Evolutionary conservation across 805 yeast species (phyloP).

Genomic region (Starmerella lactis-condensi): DNA sequence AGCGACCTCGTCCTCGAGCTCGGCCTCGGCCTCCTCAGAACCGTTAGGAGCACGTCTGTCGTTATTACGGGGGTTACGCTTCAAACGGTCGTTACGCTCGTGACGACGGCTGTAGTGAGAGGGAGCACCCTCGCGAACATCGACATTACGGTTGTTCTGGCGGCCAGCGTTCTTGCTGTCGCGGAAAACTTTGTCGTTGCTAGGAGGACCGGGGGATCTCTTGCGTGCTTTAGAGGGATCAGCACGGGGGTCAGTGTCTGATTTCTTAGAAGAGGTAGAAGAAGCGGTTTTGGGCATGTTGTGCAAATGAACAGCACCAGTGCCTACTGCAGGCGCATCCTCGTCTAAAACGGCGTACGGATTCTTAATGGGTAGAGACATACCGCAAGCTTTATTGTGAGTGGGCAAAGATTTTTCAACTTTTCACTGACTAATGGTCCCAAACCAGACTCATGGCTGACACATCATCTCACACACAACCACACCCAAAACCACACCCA

Average conservation of each 20-base stretch:
- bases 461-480: too few relatives aligned
- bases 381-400: not conserved
- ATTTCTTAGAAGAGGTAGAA: slow-evolving; percentile 69
- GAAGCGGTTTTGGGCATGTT: slow-evolving; percentile 35
- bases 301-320: slow-evolving; percentile 13
- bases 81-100: slow-evolving; percentile 60
- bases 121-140: slow-evolving; percentile 32
- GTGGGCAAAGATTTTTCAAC: slow-evolving; percentile 8
- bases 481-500: too few relatives aligned
- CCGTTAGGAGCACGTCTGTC: slow-evolving; percentile 67
- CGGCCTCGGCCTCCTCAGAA: slow-evolving; percentile 69
- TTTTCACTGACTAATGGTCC: too few relatives aligned
- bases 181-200: slow-evolving; percentile 76
- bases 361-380: slow-evolving; percentile 16
- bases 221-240: slow-evolving; percentile 46
- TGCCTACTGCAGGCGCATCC: slow-evolving; percentile 11
- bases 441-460: too few relatives aligned
- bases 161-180: slow-evolving; percentile 51
- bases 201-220: slow-evolving; percentile 34
- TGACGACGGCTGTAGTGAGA: slow-evolving; percentile 36
- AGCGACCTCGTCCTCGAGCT: slow-evolving; percentile 43
- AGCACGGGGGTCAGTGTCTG: slow-evolving; percentile 30
- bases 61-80: slow-evolving; percentile 74
- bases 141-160: slow-evolving; percentile 32
- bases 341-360: slow-evolving; percentile 16